Conservation (phyloP, 192 early-diverging fungal species). For the Coemansia sp. region DNA sequence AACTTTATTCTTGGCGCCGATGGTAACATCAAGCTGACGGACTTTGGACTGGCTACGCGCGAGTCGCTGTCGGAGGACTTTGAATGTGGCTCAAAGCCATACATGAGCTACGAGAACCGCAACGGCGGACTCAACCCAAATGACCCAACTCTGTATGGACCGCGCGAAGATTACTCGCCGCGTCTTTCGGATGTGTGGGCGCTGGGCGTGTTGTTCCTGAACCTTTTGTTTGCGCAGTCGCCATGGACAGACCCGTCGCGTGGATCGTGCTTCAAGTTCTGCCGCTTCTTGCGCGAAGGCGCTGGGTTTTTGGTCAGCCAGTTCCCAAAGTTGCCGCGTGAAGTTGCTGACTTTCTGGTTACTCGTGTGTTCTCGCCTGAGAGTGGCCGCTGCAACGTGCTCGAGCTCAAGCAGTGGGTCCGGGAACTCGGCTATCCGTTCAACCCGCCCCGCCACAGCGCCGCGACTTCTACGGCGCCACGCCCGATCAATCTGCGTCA, state of each 20-base stretch:
- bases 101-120: constrained; percentile 70
- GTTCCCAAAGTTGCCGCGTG: constrained; percentile 58
- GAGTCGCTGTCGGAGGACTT: constrained; percentile 76
- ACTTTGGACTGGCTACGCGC: constrained; percentile 90
- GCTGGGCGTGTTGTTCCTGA: constrained; percentile 70
- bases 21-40: constrained; percentile 75
- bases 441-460: constrained; percentile 10
- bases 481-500: constrained; percentile 12
- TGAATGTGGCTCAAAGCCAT: constrained; percentile 80
- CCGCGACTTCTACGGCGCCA: background rate
- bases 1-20: constrained; percentile 68
- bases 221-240: constrained; percentile 66
- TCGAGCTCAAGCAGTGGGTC: constrained; percentile 56
- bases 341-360: constrained; percentile 62
- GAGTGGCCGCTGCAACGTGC: constrained; percentile 54
- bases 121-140: constrained; percentile 49
- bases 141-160: constrained; percentile 49
- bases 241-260: constrained; percentile 70
- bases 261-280: constrained; percentile 59
- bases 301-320: constrained; percentile 58
- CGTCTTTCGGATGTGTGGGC: constrained; percentile 69
- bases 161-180: constrained; percentile 59
- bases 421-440: constrained; percentile 45
- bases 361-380: constrained; percentile 61
- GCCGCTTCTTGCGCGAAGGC: constrained; percentile 59